Evolutionary conservation across 352 stramenopile genomes (phyloP).

Genomic region (Elongisporangium anandrum): DNA sequence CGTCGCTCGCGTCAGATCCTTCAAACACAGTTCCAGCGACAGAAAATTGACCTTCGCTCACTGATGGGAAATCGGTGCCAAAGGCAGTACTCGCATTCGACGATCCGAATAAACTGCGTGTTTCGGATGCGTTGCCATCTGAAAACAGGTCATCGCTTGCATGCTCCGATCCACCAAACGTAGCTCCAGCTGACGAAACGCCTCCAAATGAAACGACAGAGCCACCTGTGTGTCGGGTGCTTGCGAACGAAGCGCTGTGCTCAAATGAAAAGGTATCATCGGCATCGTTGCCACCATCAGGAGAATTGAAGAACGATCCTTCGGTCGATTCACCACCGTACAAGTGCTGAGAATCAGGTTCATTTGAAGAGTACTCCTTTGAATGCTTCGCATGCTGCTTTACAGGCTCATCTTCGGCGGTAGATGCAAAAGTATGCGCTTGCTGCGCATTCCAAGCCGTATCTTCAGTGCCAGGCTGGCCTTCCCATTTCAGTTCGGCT

Average conservation of each 20-base stretch:
- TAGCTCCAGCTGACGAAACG: slow-evolving; percentile 71
- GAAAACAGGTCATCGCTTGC: slow-evolving; percentile 63
- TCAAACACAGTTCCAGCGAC: slow-evolving; percentile 55
- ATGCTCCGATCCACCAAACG: slow-evolving; percentile 69
- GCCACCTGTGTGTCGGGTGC: neutral
- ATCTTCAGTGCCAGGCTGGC: neutral
- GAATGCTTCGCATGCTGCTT: neutral
- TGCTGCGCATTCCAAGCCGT: neutral
- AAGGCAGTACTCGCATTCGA: slow-evolving; percentile 77
- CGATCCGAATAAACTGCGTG: slow-evolving; percentile 61
- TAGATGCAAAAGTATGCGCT: neutral
- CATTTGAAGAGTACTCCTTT: neutral
- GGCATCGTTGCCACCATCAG: neutral
- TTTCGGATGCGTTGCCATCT: slow-evolving; percentile 64
- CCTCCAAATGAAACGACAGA: slow-evolving; percentile 61
- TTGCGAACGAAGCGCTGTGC: slow-evolving; percentile 1
- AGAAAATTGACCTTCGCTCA: slow-evolving; percentile 68
- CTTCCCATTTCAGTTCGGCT: neutral
- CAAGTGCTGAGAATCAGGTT: neutral
- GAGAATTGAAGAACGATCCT: slow-evolving; percentile 1
- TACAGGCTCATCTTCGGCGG: neutral
- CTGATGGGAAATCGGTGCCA: slow-evolving; percentile 67
- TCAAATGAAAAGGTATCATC: slow-evolving; percentile 6
- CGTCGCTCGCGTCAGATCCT: slow-evolving; percentile 53
- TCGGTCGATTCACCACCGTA: neutral